Base-by-base conservation (phyloP, 306 rosid genomes). In the Cucumis melo region DNA sequence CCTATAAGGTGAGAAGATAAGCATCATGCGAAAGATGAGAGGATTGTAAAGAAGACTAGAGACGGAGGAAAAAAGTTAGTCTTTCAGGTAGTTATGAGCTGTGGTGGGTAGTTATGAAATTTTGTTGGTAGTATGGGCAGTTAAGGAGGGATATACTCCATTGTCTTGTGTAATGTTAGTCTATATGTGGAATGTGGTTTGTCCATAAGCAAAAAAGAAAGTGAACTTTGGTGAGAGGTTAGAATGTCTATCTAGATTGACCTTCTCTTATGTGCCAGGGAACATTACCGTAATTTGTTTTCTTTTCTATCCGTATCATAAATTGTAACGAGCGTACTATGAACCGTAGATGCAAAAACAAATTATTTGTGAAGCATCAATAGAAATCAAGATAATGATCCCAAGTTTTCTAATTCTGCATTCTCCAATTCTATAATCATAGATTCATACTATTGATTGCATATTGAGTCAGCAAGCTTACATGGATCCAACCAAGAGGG, bases 401-500 rank as follows among this genome's bases (percentile, higher is more conserved):
- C 4, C 64, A 21, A 6, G 5, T 24, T 23, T 24, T 27, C 38
- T 60, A 27, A 60, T 13, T 23, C 13, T 60, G 44, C 8, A 23
- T 16, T 70, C 75, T 13, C 13, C 21, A 70, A 70, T 34, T 63
- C 70, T 16, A 17, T 17, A 63, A 63, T 42, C 75, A 70, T 42
- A 21, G 16, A 38, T 38, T 38, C 41, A 50, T 21, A 8, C 57
- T 24, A 21, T 46, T 8, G 3, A 70, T 46, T 48, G 75, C 58
- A 4, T 16, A 32, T 20, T 27, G 61, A 10, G 61, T 6, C 44
- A 76, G 75, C 46, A 79, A 57, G 85, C 99, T 92, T 95, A 95
- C 99, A 83, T 95, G 99, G 84, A 95, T 90, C 99, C 99, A 95
- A 34, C 99, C 99, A 77, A 95, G 89, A 64, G 97, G 84, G 80